Evolutionary conservation across 495 filamentous ascomycete species (phyloP), one percentile per base, ranked within the genome.

Genomic region (Aspergillus biplanus): DNA sequence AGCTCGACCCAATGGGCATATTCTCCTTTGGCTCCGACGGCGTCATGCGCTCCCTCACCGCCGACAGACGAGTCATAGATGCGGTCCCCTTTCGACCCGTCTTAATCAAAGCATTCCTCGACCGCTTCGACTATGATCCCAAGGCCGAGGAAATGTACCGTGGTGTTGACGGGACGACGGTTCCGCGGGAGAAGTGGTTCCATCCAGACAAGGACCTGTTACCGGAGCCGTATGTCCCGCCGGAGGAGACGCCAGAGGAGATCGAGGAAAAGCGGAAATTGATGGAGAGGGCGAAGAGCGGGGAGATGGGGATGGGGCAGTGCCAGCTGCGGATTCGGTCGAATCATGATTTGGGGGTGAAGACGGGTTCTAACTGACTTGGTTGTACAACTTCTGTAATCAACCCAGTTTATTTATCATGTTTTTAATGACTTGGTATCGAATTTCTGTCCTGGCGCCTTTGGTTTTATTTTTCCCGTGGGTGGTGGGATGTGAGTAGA

Each of bases 181-280:
- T 59, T n/a, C 47, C 57, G n/a, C 47, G 49, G 57, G 57, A 50
- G 32, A 27, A 50, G 47, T 50, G 57, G 57, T 59, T 35, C 33
- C 47, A 59, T 15, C 57, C 57, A 13, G 57, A 59, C 31, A 32
- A 48, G 49, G 21, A 21, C 18, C 27, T 59, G 18, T 35, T 59
- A 12, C 57, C 57, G 32, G 31, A 32, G 16, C 57, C 57, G 15
- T 44, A 15, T 44, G 21, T 27, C 7, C 11, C 39, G 47, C 31
- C 31, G 39, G 59, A 39, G 35, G 53, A 44, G 59, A n/a, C 54
- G 18, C n/a, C 39, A 12, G 39, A 31, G 35, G 6, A 27, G 59
- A 37, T n/a, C 5, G 34, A 35, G 50, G 37, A 27, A 27, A 27
- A 27, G 21, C 21, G 21, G 21, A 27, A 27, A 27, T 27, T 27